Conservation (phyloP, 1,284 basidiomycete species). For the Microbotryum violaceum region DNA sequence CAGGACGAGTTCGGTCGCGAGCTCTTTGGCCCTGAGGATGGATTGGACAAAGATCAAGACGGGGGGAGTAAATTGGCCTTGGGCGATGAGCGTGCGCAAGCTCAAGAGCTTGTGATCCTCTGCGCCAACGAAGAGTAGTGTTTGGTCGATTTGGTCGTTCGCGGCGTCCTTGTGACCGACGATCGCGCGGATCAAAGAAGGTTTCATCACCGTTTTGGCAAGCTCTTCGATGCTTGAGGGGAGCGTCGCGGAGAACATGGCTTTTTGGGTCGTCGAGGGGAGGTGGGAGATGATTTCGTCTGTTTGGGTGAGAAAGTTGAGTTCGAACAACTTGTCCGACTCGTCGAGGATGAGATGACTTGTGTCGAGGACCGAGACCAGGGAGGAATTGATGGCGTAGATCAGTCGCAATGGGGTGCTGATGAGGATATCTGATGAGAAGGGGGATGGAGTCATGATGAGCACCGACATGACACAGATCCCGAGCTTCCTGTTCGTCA, state of each 20-base stretch:
- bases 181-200: constrained; percentile 68
- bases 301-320: constrained; percentile 80
- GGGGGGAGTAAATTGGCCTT: constrained; percentile 77
- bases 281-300: constrained; percentile 71
- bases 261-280: constrained; percentile 54
- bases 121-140: constrained; percentile 81
- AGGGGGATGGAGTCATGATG: not conserved
- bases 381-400: constrained; percentile 55
- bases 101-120: constrained; percentile 88
- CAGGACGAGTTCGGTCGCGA: constrained; percentile 78
- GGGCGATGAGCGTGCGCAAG: constrained; percentile 65
- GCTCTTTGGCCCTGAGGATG: constrained; percentile 79
- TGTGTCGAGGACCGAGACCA: constrained; percentile 50
- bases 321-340: constrained; percentile 64
- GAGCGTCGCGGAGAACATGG: constrained; percentile 88
- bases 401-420: constrained; percentile 73
- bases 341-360: constrained; percentile 81
- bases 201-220: constrained; percentile 68
- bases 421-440: constrained; percentile 60
- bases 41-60: constrained; percentile 89
- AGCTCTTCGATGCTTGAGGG: constrained; percentile 81
- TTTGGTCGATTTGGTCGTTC: constrained; percentile 70
- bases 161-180: constrained; percentile 80
- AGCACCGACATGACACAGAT: not conserved
- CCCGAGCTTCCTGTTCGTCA: not conserved